Evolutionary conservation across 257 asterid genomes (phyloP), one percentile per base, ranked within the genome.

Genomic region (Salvia miltiorrhiza): DNA sequence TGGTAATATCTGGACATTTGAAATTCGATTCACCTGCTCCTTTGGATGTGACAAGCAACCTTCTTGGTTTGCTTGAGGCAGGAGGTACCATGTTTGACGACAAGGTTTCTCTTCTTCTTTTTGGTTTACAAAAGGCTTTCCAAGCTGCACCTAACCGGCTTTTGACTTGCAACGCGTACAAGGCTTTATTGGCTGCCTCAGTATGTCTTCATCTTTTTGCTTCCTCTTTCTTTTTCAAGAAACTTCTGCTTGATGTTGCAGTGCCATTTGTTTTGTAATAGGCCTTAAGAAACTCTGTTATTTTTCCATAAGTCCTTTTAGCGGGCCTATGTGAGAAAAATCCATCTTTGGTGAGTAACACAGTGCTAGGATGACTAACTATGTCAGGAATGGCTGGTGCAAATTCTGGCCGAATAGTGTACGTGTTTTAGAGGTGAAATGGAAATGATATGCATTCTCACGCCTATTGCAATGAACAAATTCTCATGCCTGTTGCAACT

Each of bases 31-130:
- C 73, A 26, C 93, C 90, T 70, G 86, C 84, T 82, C 87, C 91
- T 70, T 80, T 88, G 66, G 95, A 90, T 76, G 81, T 81, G 80
- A 75, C 88, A n/a, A 81, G 73, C 82, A 90, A 84, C 76, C 77
- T 85, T 80, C 80, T 79, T 61, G 97, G 95, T 75, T 77, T 88
- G 85, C 90, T 82, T 64, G 99, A 90, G 77, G 96, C 93, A 73
- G 97, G 99, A 65, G 97, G 97, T 79, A 90, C 96, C 70, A 93
- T 90, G 99, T 93, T 93, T 81, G 97, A 93, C 74, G 99, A 93
- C 84, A 93, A 90, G 87, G 95, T 93, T 76, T 86, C 99, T 66
- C 99, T 93, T 70, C 93, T 93, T 71, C 95, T 93, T 65, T 93
- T 86, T 86, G 96, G 96, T 80, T 82, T 93, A 69, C 97, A 83